Conservation (phyloP, 768 basidiomycete genomes). For the Termitomyces sp. region DNA sequence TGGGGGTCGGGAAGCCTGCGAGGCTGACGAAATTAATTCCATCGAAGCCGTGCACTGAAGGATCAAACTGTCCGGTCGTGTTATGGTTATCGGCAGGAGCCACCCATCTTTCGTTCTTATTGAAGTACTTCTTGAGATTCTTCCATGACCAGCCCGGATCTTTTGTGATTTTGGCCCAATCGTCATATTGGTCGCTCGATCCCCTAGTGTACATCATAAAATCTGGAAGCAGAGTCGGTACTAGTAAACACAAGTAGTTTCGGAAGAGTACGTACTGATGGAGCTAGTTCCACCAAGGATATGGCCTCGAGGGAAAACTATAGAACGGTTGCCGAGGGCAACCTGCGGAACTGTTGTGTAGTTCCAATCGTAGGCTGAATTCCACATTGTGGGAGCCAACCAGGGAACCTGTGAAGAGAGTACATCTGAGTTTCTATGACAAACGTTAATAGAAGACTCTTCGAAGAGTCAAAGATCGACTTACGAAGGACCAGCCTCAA, state of each 20-base stretch:
- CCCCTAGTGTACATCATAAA: slow-evolving; percentile 25
- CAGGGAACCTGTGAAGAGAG: slow-evolving; percentile 14
- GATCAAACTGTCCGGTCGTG: slow-evolving; percentile 30
- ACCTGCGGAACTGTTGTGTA: slow-evolving; percentile 33
- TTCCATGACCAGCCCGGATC: slow-evolving; percentile 36
- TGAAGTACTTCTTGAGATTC: slow-evolving; percentile 23
- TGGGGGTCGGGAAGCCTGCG: slow-evolving; percentile 21
- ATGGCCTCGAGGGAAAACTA: slow-evolving; percentile 27
- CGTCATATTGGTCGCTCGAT: slow-evolving; percentile 29
- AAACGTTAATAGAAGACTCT: background rate
- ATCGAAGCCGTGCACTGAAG: slow-evolving; percentile 14
- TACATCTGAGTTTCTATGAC: background rate
- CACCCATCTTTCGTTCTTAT: slow-evolving; percentile 27
- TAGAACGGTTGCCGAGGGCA: slow-evolving; percentile 22
- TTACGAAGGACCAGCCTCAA: slow-evolving; percentile 21
- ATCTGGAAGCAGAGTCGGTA: slow-evolving; percentile 6
- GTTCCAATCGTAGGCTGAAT: slow-evolving; percentile 31
- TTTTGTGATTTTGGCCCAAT: slow-evolving; percentile 25
- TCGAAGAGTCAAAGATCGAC: background rate
- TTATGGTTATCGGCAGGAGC: slow-evolving; percentile 31
- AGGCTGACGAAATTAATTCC: slow-evolving; percentile 25
- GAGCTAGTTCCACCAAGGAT: slow-evolving; percentile 33
- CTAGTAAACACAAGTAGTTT: background rate
- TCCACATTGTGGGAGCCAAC: slow-evolving; percentile 14
- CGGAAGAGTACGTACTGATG: slow-evolving; percentile 23